Conservation (phyloP, 1,284 basidiomycete genomes). For the Heterobasidion occidentale region DNA sequence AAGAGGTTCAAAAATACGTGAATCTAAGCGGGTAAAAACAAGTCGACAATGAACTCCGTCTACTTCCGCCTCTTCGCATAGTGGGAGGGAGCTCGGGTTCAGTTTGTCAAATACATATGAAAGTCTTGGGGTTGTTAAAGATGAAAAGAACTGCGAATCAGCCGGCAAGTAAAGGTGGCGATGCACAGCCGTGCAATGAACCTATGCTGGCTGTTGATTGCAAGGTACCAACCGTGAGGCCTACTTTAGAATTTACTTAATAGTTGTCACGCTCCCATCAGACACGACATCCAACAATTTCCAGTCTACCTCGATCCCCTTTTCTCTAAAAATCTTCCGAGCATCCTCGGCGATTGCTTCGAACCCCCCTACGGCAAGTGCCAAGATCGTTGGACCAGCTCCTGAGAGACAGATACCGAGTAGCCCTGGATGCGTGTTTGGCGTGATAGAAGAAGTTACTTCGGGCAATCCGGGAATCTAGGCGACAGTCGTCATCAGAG, state of each 20-base stretch:
- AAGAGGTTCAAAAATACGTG: too few relatives aligned
- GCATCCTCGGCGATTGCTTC: slow-evolving; percentile 81
- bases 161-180: too few relatives aligned
- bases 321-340: slow-evolving; percentile 61
- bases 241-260: background rate
- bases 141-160: too few relatives aligned
- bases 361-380: slow-evolving; percentile 84
- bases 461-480: slow-evolving; percentile 94
- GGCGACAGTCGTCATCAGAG: background rate
- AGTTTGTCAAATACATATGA: too few relatives aligned
- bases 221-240: too few relatives aligned
- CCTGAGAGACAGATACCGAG: slow-evolving; percentile 97
- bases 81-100: too few relatives aligned
- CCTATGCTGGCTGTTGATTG: too few relatives aligned
- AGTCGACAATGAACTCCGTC: too few relatives aligned
- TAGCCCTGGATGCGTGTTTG: slow-evolving; percentile 84
- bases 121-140: too few relatives aligned
- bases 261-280: slow-evolving; percentile 36
- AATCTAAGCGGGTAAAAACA: too few relatives aligned
- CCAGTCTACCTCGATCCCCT: slow-evolving; percentile 79
- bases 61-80: too few relatives aligned
- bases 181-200: too few relatives aligned
- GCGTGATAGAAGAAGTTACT: slow-evolving; percentile 85
- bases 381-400: slow-evolving; percentile 95
- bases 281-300: slow-evolving; percentile 57